Percentiles rank a stretch among this genome's conserved stretches.
Conservation (phyloP, 345 rosid species). For the Melaleuca quinquenervia region DNA sequence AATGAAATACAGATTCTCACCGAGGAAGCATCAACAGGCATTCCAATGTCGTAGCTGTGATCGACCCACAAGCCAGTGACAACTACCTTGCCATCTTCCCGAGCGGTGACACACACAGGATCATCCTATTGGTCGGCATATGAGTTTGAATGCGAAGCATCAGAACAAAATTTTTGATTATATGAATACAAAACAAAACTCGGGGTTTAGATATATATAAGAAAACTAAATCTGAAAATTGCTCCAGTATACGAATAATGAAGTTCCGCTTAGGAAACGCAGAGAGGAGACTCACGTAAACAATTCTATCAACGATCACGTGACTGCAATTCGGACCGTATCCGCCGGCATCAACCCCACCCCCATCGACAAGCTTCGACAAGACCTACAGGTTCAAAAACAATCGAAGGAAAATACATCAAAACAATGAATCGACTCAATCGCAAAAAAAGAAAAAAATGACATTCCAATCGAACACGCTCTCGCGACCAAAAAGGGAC, state of each 20-base stretch:
- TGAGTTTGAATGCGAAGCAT: not conserved
- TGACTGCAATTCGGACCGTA: slow-evolving; percentile 44
- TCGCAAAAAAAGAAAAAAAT: not conserved
- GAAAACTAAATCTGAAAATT: too few species aligned
- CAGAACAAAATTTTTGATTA: not conserved
- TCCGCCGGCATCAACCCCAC: slow-evolving; percentile 55
- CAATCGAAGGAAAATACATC: not conserved
- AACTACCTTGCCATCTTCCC: slow-evolving; percentile 58
- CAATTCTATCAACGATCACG: slow-evolving; percentile 58
- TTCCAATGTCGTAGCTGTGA: slow-evolving; percentile 64
- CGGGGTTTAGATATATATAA: accelerated
- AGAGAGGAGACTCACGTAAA: slow-evolving; percentile 28
- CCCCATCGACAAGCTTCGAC: slow-evolving; percentile 59
- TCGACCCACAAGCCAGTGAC: slow-evolving; percentile 80
- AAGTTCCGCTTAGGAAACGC: not conserved
- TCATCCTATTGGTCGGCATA: slow-evolving; percentile 42
- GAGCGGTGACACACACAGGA: slow-evolving; percentile 63
- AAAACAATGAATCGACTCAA: not conserved
- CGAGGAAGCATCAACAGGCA: slow-evolving; percentile 53
- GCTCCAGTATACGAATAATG: not conserved
- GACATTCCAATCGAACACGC: too few species aligned
- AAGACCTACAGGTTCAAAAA: slow-evolving; percentile 29
- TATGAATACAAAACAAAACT: not conserved
- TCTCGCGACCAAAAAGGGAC: not conserved
- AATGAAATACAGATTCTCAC: slow-evolving; percentile 24